Base-by-base conservation (phyloP, 2,329 filamentous ascomycete species). In the Stagonosporopsis vannaccii region DNA sequence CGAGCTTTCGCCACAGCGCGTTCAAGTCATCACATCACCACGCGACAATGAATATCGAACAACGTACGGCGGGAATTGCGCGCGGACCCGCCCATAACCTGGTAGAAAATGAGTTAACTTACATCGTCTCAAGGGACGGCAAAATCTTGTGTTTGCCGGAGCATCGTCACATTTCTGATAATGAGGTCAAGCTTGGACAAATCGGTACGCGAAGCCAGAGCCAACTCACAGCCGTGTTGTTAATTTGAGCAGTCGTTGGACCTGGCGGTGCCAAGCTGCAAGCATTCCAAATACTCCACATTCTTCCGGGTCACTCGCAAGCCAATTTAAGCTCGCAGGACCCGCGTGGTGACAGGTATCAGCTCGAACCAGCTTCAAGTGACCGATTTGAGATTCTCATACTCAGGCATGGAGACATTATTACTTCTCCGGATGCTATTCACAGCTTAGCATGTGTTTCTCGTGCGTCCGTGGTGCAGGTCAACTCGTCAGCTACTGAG, bases 401-500 rank as follows among this genome's bases (percentile, higher is more conserved):
- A 3, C 54, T 76, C 30, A 68, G 73, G 6, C 55, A 68, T 37
- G 60, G 58, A 20, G 73, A 76, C 40, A 36, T 49, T 2, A 60
- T 76, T 15, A 51, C 26, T n/a, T 62, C 65, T 6, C 25, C 64
- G 2, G 52, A 25, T 4, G n/a, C 47, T 2, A n/a, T 23, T 9
- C 32, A 35, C 23, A 45, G 17, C 39, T 22, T 75, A 6, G 60
- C 26, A 7, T 66, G 68, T 35, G 43, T 28, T 3, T 70, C 63
- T 61, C 52, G 56, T 19, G 40, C 59, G 5, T 51, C 67, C 0
- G 63, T 73, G 47, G 58, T 73, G 13, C 71, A 74, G 50, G 72
- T 75, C 30, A 67, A 68, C 30, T 73, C 72, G 1, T 73, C 72
- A 6, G 65, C 64, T n/a, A 62, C 56, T 17, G 62, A 65, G 9